Base-by-base conservation (phyloP, 345 rosid species). In the Adansonia digitata region DNA sequence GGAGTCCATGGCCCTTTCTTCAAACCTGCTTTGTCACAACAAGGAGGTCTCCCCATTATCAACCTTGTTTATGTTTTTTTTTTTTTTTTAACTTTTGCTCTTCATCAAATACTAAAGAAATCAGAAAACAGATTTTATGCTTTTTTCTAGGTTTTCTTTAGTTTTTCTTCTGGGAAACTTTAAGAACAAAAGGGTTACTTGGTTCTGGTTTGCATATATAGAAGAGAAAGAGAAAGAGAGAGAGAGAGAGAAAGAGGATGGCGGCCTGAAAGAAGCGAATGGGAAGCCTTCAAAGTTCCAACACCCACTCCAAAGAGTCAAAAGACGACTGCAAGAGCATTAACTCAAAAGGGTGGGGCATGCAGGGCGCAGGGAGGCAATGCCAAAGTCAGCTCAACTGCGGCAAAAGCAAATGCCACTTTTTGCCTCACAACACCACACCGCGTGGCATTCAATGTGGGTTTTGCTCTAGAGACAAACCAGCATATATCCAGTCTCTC, bases 381-480 rank as follows among this genome's bases (percentile, higher is more conserved):
- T 68, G 62, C 82, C 77, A 86, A 85, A 88, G 91, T 89, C 92
- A 86, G 92, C 91, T 89, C 92, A 86, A 91, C 91, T 78, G 81
- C 31, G 5, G 65, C 20, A 15, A 60, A 78, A 75, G 71, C 80
- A n/a, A 80, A 76, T 82, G 56, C 77, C 74, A n/a, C 75, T 85
- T 71, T 73, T 84, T 80, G 86, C 86, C 76, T 77, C 82, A 69
- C 91, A 80, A n/a, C n/a, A n/a, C n/a, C n/a, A 88, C 86, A 90
- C 87, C 97, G 95, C 95, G 97, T 89, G 82, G 89, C 91, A 90
- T 86, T 90, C 84, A 90, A 87, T 86, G 92, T 75, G 86, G 78
- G 57, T 81, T 82, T 13, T 78, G 77, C 81, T 22, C 77, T 67
- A 73, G 48, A 77, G 69, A 1, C 78, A 84, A 78, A 73, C 80